Base-by-base conservation (phyloP, 805 yeast genomes). In the Kurtzmaniella cleridarum region DNA sequence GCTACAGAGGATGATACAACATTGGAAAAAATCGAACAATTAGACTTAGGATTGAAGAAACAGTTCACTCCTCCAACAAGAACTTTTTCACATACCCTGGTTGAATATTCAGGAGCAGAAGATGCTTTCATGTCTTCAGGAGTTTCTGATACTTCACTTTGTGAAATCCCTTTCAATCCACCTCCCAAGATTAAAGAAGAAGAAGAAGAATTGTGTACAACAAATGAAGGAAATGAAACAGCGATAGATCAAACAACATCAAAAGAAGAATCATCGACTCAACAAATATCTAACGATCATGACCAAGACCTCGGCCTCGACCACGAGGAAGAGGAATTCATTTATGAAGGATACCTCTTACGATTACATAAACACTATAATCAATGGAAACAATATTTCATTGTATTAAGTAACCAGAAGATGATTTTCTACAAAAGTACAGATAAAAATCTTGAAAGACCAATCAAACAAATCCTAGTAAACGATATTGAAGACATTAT, bases 341-440 rank as follows among this genome's bases (percentile, higher is more conserved):
- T 43, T 20, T 55, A 76, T 12, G 69, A 64, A 39, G 80, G 81
- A 0, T 51, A 60, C 34, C 44, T 75, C 11, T 46, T 61, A 29
- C 51, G 75, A 10, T 59, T 72, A 17, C 60, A 60, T 40, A 67
- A 65, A 36, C 51, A 69, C 10, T 66, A 65, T 48, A 70, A 66
- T 46, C 77, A 73, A 45, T 75, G 80, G 79, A 65, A 61, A 37
- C 52, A 53, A 40, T 64, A 64, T 45, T 69, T 66, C 46, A 57
- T 73, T 11, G 60, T 69, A 2, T 50, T 75, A 15, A 73, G 78
- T 12, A 68, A 64, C 45, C 56, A 53, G 20, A 53, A 57, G 18
- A 40, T 76, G 26, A 51, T 61, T 36, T 63, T 75, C 42, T 71
- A 66, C 62, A 72, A 70, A 47, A 44, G 51, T n/a, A 30, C 38